Conservation (phyloP, 1,139 yeast species). For the Sporopachydermia cereana region DNA sequence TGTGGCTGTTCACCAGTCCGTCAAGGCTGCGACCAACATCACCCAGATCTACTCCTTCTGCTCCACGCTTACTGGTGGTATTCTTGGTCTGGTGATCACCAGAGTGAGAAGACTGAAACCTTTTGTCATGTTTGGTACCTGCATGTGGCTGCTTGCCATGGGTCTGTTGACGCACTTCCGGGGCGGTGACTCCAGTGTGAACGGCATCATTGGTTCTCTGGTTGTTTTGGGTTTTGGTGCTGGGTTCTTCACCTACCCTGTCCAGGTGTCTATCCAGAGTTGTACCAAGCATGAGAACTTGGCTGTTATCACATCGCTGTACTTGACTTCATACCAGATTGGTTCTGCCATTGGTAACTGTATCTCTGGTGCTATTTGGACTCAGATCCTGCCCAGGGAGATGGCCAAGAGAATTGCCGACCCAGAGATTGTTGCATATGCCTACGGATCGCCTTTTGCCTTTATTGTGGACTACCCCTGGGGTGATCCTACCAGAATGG, state of each 20-base stretch:
- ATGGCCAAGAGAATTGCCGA: slow-evolving; percentile 18
- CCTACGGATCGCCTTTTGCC: slow-evolving; percentile 42
- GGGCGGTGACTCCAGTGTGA: slow-evolving; percentile 35
- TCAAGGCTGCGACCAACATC: slow-evolving; percentile 55
- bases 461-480: slow-evolving; percentile 38
- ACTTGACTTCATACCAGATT: slow-evolving; percentile 30
- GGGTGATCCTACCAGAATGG: slow-evolving; percentile 50
- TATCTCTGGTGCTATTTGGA: slow-evolving; percentile 39
- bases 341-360: slow-evolving; percentile 36
- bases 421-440: slow-evolving; percentile 30
- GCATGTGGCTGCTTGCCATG: slow-evolving; percentile 43
- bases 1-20: slow-evolving; percentile 48
- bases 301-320: slow-evolving; percentile 33
- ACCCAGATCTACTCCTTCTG: slow-evolving; percentile 52
- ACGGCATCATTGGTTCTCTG: slow-evolving; percentile 57
- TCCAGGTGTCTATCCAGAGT: slow-evolving; percentile 53
- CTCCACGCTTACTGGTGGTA: slow-evolving; percentile 48
- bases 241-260: slow-evolving; percentile 57
- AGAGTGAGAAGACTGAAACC: slow-evolving; percentile 42
- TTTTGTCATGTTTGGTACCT: slow-evolving; percentile 47
- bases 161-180: slow-evolving; percentile 49
- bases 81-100: slow-evolving; percentile 44
- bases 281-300: slow-evolving; percentile 42
- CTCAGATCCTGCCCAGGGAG: slow-evolving; percentile 27
- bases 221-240: slow-evolving; percentile 64